Evolutionary conservation across 2,329 filamentous ascomycete genomes (phyloP).

Genomic region (Xylariaceae sp.): DNA sequence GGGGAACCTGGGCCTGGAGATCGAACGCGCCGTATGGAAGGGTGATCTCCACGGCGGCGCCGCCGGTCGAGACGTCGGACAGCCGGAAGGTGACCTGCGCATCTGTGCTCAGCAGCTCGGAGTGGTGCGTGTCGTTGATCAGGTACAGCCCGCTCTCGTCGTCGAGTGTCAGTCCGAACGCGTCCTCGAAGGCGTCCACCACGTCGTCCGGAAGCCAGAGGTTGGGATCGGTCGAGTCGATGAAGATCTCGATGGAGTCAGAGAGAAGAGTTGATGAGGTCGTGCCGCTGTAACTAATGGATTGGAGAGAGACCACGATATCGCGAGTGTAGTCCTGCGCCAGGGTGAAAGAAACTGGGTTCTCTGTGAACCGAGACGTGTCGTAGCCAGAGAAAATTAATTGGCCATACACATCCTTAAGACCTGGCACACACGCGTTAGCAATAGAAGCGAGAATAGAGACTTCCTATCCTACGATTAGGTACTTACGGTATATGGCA

Average conservation of each 20-base stretch:
- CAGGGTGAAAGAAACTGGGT: constrained; percentile 30
- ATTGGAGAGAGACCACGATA: constrained; percentile 30
- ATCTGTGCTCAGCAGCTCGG: constrained; percentile 20
- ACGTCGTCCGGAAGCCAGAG: constrained; percentile 27
- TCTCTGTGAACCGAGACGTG: constrained; percentile 30
- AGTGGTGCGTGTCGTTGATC: constrained; percentile 28
- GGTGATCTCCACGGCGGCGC: constrained; percentile 23
- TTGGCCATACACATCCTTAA: constrained; percentile 30
- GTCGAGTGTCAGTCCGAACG: constrained; percentile 25
- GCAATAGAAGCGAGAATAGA: too few relatives aligned
- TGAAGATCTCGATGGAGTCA: constrained; percentile 27
- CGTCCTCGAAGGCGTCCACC: constrained; percentile 26
- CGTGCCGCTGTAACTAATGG: constrained; percentile 29
- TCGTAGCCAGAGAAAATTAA: constrained; percentile 34
- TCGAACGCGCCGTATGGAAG: constrained; percentile 28
- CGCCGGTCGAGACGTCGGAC: constrained; percentile 25
- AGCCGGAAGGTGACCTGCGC: constrained; percentile 27
- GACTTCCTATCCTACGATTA: too few relatives aligned
- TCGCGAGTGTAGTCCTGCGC: constrained; percentile 27
- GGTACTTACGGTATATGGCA: constrained; percentile 29
- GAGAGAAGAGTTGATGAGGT: constrained; percentile 24
- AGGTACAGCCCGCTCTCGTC: constrained; percentile 22
- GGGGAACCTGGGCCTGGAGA: constrained; percentile 21
- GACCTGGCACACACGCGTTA: constrained; percentile 17
- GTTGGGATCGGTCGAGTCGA: constrained; percentile 29